Evolutionary conservation across 306 rosid genomes (phyloP), one percentile per base, ranked within the genome.

Genomic region (Trifolium subterraneum): DNA sequence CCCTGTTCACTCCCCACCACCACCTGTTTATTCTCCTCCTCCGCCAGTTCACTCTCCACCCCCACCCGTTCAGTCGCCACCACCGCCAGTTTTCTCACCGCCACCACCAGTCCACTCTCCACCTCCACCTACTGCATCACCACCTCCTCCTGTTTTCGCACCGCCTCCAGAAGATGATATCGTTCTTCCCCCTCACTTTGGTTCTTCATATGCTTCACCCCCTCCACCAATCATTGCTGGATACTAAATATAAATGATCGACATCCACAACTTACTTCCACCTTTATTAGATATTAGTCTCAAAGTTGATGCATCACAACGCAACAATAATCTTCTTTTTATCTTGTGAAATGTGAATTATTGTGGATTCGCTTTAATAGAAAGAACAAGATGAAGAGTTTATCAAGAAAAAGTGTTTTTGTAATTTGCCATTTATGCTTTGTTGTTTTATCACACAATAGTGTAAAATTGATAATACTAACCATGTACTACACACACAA

Each of bases 171-270:
- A 69, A 5, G 85, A 83, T 0, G 71, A 78, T 0, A 25, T 74
- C 3, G 1, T 77, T 71, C 81, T 84, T 52, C 88, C 88, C n/a
- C 81, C 83, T 22, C 2, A 56, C 56, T 78, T 84, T 9, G 88
- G 88, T 1, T 72, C 88, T 59, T 81, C 88, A 1, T 84, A 84
- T 25, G 83, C 88, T 44, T 84, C 88, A 3, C 88, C 88, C 1
- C 88, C 88, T 70, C 88, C 88, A 44, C 88, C 88, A 10, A 31
- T 20, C 70, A 42, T 81, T 1, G 2, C 70, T 4, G 88, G 88
- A 14, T 84, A 84, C 81, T 84, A 81, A 81, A 50, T 6, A 66
- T 81, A 81, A 74, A 48, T 1, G 3, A 2, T 14, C n/a, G n/a
- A n/a, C n/a, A 4, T n/a, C 12, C 65, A 22, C 29, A 54, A 44